Conservation (phyloP, 2,329 filamentous ascomycete genomes). For the Neopestalotiopsis sp. region DNA sequence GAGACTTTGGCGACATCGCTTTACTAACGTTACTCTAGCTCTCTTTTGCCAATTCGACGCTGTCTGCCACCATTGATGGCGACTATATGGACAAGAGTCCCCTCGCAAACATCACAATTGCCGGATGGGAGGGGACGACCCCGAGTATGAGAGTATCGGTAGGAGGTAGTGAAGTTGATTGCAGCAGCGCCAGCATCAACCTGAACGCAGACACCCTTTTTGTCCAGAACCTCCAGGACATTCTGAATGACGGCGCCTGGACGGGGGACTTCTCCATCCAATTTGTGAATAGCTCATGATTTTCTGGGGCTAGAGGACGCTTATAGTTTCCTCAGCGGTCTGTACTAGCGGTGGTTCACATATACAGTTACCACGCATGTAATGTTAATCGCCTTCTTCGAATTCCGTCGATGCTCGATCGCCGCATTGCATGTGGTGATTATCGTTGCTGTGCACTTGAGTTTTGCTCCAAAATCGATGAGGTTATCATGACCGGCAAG, state of each 20-base stretch:
- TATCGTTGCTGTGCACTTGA: too few relatives aligned
- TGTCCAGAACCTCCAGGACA: background rate
- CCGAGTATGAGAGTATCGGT: background rate
- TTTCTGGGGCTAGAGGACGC: background rate
- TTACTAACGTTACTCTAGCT: background rate
- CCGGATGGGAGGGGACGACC: background rate
- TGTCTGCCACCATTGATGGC: background rate
- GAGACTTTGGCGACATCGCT: background rate
- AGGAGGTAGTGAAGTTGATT: background rate
- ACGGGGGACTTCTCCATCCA: background rate
- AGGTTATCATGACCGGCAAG: background rate
- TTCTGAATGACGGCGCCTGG: background rate
- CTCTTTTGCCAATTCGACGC: background rate
- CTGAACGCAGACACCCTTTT: background rate
- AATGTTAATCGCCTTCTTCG: too few relatives aligned
- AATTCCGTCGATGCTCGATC: too few relatives aligned
- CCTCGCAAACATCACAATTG: constrained; percentile 8
- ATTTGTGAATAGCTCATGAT: background rate
- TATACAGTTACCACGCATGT: too few relatives aligned
- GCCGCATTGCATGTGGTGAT: too few relatives aligned
- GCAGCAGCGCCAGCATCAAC: background rate
- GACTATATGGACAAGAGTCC: background rate
- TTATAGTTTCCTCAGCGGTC: background rate
- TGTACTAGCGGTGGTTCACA: background rate
- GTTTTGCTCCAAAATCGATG: too few relatives aligned